Percentiles rank a stretch among this genome's conserved stretches.
Evolutionary conservation across 176 grass and related monocot genomes (phyloP).

Genomic region (Miscanthus lutarioriparius): DNA sequence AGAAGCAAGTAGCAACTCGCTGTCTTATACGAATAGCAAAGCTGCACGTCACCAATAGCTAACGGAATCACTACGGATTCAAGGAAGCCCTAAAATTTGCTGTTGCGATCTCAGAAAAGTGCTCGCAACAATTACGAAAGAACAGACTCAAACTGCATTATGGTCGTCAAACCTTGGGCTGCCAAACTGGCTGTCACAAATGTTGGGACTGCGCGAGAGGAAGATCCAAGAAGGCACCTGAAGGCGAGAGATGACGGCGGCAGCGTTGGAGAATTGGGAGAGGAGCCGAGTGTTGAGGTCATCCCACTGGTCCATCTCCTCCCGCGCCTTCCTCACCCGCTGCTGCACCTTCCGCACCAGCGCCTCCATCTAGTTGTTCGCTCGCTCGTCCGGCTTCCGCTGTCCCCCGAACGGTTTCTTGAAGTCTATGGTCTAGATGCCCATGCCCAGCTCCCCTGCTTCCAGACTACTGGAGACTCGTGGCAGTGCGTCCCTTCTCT

Average conservation of each 20-base stretch:
- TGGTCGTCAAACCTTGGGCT: background rate
- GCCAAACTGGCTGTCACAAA: background rate
- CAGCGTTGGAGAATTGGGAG: conserved; percentile 55
- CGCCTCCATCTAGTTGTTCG: conserved; percentile 45
- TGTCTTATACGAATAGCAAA: background rate
- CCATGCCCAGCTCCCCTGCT: background rate
- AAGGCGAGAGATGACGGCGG: conserved; percentile 57
- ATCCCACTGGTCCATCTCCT: conserved; percentile 67
- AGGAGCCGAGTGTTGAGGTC: conserved; percentile 56
- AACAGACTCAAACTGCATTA: background rate
- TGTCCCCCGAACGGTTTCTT: background rate
- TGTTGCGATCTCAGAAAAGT: background rate
- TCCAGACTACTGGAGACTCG: no score
- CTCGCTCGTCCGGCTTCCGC: background rate
- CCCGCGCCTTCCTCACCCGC: conserved; percentile 46
- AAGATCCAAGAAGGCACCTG: conserved; percentile 42
- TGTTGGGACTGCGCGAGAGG: background rate
- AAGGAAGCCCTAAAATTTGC: background rate
- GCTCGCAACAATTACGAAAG: background rate
- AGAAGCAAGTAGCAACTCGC: background rate
- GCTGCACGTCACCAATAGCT: background rate
- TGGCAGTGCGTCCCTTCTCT: no score
- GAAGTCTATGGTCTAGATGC: no score
- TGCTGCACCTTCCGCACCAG: conserved; percentile 73
- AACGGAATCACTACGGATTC: background rate